Evolutionary conservation across 306 rosid species (phyloP), one percentile per base, ranked within the genome.

Genomic region (Trifolium fragiferum): DNA sequence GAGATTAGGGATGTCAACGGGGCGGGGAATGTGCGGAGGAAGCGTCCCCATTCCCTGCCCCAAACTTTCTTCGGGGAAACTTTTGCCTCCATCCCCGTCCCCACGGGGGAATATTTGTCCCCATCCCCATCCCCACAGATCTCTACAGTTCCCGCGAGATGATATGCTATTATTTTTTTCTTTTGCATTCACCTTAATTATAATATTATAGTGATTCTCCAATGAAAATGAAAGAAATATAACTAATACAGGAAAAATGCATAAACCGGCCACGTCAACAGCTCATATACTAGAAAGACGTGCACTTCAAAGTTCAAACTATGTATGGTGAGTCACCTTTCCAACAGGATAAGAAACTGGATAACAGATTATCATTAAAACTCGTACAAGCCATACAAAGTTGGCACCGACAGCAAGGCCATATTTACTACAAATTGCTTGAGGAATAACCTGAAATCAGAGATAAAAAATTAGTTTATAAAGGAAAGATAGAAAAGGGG

Each of bases 361-460:
- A 66, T 87, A 94, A 87, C 96, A 92, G 23, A 92, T 80, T 47
- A 90, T 51, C 99, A 94, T 94, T 77, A 94, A 82, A 74, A 90
- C 1, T n/a, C 90, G 87, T 57, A 92, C 97, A 78, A 94, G 93
- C 77, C 92, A 82, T 37, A 82, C 87, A 8, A 94, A 85, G 87
- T 89, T 90, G 72, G 99, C 85, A 69, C 99, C 96, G 0, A 94
- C 96, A 46, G 98, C 96, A 68, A 94, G 99, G 61, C 98, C 98
- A 76, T 94, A 92, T 82, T 93, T 86, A 66, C 93, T 84, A 83
- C 99, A 94, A 81, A 89, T 94, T 69, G 99, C 88, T 86, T 94
- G 99, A 6, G 99, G 99, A 60, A 94, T 94, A 80, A 94, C 98
- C 99, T 94, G 84, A 68, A 68, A 79, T 59, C 68, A 37, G 11